Evolutionary conservation across 164 flowering plant species (phyloP).

Genomic region (Magnolia changhungtana): DNA sequence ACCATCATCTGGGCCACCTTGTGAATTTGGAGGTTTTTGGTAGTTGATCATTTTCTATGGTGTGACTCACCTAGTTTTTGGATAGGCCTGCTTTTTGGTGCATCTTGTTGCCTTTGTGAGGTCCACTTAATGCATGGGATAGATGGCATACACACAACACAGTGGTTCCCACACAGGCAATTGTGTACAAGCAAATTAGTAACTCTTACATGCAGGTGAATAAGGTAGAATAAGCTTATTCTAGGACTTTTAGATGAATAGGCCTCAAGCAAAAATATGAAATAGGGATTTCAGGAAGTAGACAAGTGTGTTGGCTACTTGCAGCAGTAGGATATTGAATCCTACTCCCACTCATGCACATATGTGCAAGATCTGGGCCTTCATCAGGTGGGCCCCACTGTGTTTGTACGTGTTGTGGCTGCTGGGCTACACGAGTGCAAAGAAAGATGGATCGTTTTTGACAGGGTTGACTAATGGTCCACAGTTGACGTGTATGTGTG

Average conservation of each 20-base stretch:
- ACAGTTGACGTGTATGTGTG: no score
- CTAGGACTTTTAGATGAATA: background rate
- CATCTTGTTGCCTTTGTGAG: background rate
- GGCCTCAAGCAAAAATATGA: no score
- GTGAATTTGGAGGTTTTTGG: background rate
- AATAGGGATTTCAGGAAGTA: background rate
- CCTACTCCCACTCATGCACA: background rate
- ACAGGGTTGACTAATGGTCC: no score
- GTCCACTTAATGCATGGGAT: background rate
- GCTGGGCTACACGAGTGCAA: no score
- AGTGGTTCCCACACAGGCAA: background rate
- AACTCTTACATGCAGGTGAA: no score
- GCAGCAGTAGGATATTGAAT: background rate
- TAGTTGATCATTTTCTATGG: background rate
- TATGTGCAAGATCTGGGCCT: no score
- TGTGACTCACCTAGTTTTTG: background rate
- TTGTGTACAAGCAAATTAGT: background rate
- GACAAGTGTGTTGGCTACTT: background rate
- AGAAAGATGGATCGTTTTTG: no score
- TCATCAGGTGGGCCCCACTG: no score
- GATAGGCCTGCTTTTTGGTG: background rate
- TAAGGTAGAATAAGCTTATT: background rate
- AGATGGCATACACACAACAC: background rate
- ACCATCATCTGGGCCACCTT: background rate
- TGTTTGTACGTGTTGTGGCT: no score